phyloP scores from a whole-genome alignment of 169 alveolate genomes.

The Plasmodium coatneyi region DNA sequence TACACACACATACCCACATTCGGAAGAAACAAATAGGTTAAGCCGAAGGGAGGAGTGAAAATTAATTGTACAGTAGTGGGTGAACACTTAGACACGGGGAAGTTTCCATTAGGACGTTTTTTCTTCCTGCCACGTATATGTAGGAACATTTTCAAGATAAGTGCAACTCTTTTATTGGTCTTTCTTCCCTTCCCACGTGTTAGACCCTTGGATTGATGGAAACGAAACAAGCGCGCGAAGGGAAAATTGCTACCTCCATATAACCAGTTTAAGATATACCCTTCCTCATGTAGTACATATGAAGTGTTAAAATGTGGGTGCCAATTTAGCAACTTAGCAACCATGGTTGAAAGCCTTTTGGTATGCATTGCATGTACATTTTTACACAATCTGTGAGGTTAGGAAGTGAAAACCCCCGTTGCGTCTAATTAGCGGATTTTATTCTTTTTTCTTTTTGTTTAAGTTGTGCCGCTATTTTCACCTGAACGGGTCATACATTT shows the following conservation, averaged over 20 bases:
- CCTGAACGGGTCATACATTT: not conserved
- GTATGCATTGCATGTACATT: not conserved
- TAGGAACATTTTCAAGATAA: not conserved
- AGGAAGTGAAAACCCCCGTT: not conserved
- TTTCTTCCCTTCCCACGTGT: not conserved
- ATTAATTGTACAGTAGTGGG: not conserved
- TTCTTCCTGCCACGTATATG: not conserved
- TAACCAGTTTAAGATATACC: not conserved
- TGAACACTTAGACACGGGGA: not conserved
- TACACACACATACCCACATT: not conserved
- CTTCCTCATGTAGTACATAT: not conserved
- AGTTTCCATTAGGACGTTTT: not conserved
- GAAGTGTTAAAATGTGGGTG: not conserved
- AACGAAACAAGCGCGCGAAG: not conserved
- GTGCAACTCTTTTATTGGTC: not conserved
- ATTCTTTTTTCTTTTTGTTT: not conserved
- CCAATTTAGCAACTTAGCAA: not conserved
- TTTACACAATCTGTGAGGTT: not conserved
- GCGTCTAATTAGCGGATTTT: not conserved
- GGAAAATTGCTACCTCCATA: not conserved
- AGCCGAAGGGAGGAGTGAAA: not conserved
- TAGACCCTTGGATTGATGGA: not conserved
- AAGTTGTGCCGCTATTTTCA: not conserved
- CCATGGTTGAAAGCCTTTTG: not conserved
- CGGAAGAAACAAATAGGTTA: not conserved